Evolutionary conservation across 768 basidiomycete genomes (phyloP), one percentile per base, ranked within the genome.

Genomic region (Stropharia rugosoannulata): DNA sequence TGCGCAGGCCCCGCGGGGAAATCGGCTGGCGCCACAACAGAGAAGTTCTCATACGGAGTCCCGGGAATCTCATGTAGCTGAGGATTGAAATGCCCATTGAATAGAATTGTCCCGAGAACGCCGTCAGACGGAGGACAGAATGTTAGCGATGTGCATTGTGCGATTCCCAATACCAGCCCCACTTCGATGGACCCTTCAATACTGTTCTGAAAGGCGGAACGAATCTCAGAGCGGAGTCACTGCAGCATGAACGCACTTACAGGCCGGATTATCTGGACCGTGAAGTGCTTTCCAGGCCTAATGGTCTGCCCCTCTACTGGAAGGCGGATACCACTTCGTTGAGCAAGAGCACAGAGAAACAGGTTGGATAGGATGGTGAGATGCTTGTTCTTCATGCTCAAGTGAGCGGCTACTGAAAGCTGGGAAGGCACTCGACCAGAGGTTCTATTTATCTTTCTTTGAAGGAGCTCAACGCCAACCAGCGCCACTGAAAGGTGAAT

Each of bases 161-260:
- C 64, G 51, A 81, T 57, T 11, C 74, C 75, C 49, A 81, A 74
- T 19, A 71, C 73, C 37, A 81, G 60, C 9, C 75, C 78, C 3
- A 78, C 74, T 57, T 80, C 77, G 46, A 64, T 69, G n/a, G 73
- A 74, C 4, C 74, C 73, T 40, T 75, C 62, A 16, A 75, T 59
- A 36, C 69, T 60, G 32, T 75, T 66, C 78, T 80, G 43, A 15
- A 32, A 12, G 3, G 15, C 32, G 18, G 32, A 27, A 25, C 2
- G 15, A 15, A 41, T 41, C 10, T 6, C 8, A 15, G 3, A 7
- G 40, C 40, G 6, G 6, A n/a, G 10, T 15, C 9, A 6, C 5
- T 32, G 29, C 5, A 10, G 29, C 29, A 32, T 32, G 15, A 19
- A 41, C n/a, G 12, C 12, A 41, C 40, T 15, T 41, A 41, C 40